Evolutionary conservation across 2,329 filamentous ascomycete species (phyloP).

Genomic region (Fusarium acutatum): DNA sequence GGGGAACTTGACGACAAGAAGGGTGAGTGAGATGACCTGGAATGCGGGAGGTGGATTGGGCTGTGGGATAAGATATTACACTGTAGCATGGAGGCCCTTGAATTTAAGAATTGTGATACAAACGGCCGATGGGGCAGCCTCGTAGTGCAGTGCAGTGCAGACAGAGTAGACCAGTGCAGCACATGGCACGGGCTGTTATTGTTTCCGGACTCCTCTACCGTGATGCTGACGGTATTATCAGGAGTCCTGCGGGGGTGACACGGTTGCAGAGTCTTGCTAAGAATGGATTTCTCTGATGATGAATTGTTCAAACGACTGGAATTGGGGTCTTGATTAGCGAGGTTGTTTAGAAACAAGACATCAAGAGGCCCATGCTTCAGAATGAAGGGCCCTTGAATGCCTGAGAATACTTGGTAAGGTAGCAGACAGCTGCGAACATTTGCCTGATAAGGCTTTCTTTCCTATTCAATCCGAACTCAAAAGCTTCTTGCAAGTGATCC

Average conservation of each 20-base stretch:
- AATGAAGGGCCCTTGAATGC: slow-evolving; percentile 19
- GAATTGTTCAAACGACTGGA: neutral
- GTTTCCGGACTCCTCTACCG: neutral
- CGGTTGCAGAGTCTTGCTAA: slow-evolving; percentile 5
- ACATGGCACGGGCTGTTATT: neutral
- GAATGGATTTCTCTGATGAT: neutral
- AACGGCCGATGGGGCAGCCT: slow-evolving; percentile 1
- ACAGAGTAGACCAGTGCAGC: neutral
- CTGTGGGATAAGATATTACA: slow-evolving; percentile 26
- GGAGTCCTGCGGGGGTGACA: slow-evolving; percentile 14
- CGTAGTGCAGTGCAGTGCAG: neutral
- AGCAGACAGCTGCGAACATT: neutral
- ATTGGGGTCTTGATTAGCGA: slow-evolving; percentile 19
- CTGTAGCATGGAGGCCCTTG: slow-evolving; percentile 21
- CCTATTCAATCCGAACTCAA: neutral
- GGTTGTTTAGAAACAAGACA: slow-evolving; percentile 18
- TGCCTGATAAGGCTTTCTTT: neutral
- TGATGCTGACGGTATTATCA: slow-evolving; percentile 22
- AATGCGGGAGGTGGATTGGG: slow-evolving; percentile 25
- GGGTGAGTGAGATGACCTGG: slow-evolving; percentile 28
- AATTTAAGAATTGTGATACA: slow-evolving; percentile 17
- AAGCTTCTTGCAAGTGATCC: neutral
- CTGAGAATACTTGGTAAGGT: neutral
- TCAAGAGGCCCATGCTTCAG: slow-evolving; percentile 8
- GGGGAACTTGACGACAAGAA: slow-evolving; percentile 16